A percentile compares a stretch with the other conserved stretches of the same genome.
These are phyloP conservation scores for Lipomyces chichibuensis DNA, from an alignment of 805 yeast genomes.

Conservation along the genomic window DNA sequence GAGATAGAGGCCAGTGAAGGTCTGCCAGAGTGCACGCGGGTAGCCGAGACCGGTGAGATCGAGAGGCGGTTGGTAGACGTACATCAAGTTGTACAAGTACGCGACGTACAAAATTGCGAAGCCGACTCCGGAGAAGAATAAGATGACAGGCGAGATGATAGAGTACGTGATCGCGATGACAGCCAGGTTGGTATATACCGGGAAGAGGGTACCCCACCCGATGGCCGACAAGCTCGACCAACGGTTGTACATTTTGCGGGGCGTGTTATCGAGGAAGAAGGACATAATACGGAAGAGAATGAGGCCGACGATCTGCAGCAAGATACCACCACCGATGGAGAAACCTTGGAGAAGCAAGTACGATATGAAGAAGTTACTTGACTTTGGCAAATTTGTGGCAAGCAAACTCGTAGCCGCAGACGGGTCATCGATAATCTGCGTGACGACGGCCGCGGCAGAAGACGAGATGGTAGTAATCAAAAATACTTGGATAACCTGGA, in stretches of 20 bases:
- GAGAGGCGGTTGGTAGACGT: conserved; percentile 65
- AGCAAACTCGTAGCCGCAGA: conserved; percentile 70
- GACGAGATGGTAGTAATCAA: conserved; percentile 82
- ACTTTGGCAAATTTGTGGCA: conserved; percentile 78
- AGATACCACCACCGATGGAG: conserved; percentile 70
- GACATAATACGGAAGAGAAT: conserved; percentile 73
- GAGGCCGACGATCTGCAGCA: conserved; percentile 75
- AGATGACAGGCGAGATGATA: conserved; percentile 81
- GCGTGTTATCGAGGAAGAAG: conserved; percentile 75
- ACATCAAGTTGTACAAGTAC: conserved; percentile 74
- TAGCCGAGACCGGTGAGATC: conserved; percentile 83
- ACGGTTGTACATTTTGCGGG: conserved; percentile 89
- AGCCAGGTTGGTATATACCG: conserved; percentile 72
- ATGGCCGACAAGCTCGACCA: conserved; percentile 65
- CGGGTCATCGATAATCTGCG: conserved; percentile 71
- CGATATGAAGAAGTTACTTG: conserved; percentile 86
- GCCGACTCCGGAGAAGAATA: conserved; percentile 71
- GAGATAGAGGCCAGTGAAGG: conserved; percentile 82
- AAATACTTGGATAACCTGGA: conserved; percentile 88
- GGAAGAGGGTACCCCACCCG: conserved; percentile 82
- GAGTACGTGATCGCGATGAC: conserved; percentile 76
- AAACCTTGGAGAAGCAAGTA: conserved; percentile 83
- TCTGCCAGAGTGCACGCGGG: conserved; percentile 86
- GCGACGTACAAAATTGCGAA: conserved; percentile 76
- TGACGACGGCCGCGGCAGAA: conserved; percentile 76